Evolutionary conservation across 2,329 filamentous ascomycete genomes (phyloP), one percentile per base, ranked within the genome.

Genomic region (Chlorencoelia australis): DNA sequence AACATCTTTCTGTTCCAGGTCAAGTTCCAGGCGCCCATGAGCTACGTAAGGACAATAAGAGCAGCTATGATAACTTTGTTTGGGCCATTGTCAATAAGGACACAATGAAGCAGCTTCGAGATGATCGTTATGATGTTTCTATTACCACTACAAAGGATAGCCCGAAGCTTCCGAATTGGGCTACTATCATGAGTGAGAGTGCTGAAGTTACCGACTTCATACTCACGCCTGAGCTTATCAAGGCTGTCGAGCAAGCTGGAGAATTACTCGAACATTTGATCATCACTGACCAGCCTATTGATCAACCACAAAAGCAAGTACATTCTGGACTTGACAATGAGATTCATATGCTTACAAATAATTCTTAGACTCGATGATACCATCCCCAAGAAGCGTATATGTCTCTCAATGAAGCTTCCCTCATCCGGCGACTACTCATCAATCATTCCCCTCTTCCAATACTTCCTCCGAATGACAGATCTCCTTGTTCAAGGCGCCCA

Each of bases 41-140:
- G 49, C 61, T 72, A 35, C 64, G 65, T 45, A 62, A 63, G 55
- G 64, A 74, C 54, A 51, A 65, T 61, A 79, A 75, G 71, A 78
- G 77, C 66, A 62, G 65, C 40, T 96, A 81, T 54, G 91, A 96
- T 58, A 79, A 79, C 29, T 98, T 96, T 54, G 89, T 98, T 46
- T 96, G 83, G 74, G 89, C 87, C 33, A 63, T 98, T 48, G 88
- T 96, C 44, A 86, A 96, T 72, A 98, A 98, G 75, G 80, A 87
- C 52, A 66, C 73, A 58, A 96, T 98, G 89, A 85, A 84, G 67
- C 69, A 75, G 53, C 73, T 94, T 51, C 82, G 91, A 43, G 83
- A 94, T 31, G 86, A 94, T 45, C 83, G 91, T 51, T 98, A 95
- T 64, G 91, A 98, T 59, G 68, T 95, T 37, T 94, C 85, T 35